A percentile compares a stretch with the other conserved stretches of the same genome.
Conservation (phyloP, 2,329 filamentous ascomycete genomes). For the Xylaria sp. region DNA sequence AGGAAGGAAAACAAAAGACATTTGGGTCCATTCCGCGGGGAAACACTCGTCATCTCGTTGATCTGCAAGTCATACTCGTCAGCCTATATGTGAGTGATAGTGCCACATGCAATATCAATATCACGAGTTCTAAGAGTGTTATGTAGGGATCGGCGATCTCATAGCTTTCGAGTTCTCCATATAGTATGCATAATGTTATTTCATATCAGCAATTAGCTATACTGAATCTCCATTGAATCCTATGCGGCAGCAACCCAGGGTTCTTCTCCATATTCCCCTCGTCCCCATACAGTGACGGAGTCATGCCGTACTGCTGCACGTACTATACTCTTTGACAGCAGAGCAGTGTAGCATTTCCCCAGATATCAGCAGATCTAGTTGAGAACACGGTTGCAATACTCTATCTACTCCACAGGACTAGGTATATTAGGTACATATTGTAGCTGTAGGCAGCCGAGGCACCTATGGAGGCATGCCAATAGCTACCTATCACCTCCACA, state of each 20-base stretch:
- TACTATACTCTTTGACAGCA: constrained; percentile 3
- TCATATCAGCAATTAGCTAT: neutral
- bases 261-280: constrained; percentile 14
- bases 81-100: constrained; percentile 21
- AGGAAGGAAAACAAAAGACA: neutral
- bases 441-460: neutral
- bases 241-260: neutral
- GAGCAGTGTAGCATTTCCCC: constrained; percentile 28
- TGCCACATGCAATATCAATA: constrained; percentile 28
- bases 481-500: constrained; percentile 25
- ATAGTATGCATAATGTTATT: neutral
- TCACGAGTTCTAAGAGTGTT: constrained; percentile 22
- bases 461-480: neutral
- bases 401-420: constrained; percentile 5
- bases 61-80: constrained; percentile 12
- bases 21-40: neutral
- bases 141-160: constrained; percentile 19
- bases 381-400: neutral
- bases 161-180: neutral
- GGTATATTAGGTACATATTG: constrained; percentile 14
- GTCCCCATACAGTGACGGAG: constrained; percentile 21
- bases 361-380: constrained; percentile 23
- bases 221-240: neutral
- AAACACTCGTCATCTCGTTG: neutral
- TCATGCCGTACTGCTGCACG: constrained; percentile 1